Conservation (phyloP, 805 yeast genomes). For the Metschnikowia dekortorum region DNA sequence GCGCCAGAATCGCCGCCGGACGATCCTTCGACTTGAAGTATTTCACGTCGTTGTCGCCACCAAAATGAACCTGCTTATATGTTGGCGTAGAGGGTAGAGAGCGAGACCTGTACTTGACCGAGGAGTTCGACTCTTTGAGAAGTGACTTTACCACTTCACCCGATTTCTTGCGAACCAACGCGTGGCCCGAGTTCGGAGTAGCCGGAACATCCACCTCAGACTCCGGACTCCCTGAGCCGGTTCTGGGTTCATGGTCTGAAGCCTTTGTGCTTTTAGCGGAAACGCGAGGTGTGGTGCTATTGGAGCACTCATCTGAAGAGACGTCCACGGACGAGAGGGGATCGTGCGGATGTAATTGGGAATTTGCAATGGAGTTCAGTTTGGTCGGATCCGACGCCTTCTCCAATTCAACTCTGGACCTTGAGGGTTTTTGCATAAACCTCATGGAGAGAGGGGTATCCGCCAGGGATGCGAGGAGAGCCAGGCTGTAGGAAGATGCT, state of each 20-base stretch:
- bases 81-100: slow-evolving; percentile 51
- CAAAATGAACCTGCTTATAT: slow-evolving; percentile 76
- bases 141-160: slow-evolving; percentile 61
- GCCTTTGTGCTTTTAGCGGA: not conserved
- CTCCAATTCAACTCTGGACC: slow-evolving; percentile 29
- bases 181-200: not conserved
- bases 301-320: not conserved
- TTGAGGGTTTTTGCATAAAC: slow-evolving; percentile 37
- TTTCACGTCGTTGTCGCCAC: slow-evolving; percentile 59
- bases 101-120: slow-evolving; percentile 23
- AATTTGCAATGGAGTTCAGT: slow-evolving; percentile 24
- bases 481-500: not conserved
- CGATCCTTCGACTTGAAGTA: slow-evolving; percentile 69
- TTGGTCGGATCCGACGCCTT: slow-evolving; percentile 27
- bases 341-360: slow-evolving; percentile 7
- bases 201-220: not conserved
- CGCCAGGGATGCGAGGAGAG: slow-evolving; percentile 3
- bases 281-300: not conserved
- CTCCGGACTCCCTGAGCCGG: not conserved
- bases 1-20: slow-evolving; percentile 73
- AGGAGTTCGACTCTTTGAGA: slow-evolving; percentile 45
- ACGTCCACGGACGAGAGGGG: slow-evolving; percentile 1
- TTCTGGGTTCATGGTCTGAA: not conserved
- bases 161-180: slow-evolving; percentile 70
- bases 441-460: slow-evolving; percentile 27